phyloP scores from a whole-genome alignment of 495 filamentous ascomycete species.

The Talaromyces nanjingensis region DNA sequence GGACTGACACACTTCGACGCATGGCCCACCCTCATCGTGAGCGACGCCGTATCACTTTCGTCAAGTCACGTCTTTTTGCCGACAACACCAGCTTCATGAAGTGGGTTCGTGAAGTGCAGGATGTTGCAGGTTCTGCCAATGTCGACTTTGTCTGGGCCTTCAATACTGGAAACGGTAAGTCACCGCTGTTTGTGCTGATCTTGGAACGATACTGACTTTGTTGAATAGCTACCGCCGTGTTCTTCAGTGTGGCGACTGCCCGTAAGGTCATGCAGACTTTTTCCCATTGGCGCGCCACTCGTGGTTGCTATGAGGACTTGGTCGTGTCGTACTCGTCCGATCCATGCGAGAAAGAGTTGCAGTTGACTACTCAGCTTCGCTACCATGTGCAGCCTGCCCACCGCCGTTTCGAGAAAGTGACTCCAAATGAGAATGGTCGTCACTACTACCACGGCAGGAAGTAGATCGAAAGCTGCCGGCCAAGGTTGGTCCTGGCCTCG shows the following conservation, averaged over 20 bases:
- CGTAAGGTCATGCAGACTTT: constrained; percentile 25
- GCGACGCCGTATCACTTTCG: constrained; percentile 30
- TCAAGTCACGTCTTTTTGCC: constrained; percentile 25
- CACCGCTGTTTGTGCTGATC: neutral
- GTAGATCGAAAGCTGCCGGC: neutral
- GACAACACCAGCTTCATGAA: constrained; percentile 19
- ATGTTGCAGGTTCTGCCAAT: constrained; percentile 22
- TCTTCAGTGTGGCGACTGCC: constrained; percentile 26
- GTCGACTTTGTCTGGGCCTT: constrained; percentile 29
- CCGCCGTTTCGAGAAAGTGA: neutral
- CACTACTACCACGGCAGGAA: neutral
- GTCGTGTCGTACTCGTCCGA: constrained; percentile 28
- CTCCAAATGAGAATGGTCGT: constrained; percentile 14
- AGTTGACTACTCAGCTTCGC: constrained; percentile 13
- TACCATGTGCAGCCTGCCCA: constrained; percentile 5
- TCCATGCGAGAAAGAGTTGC: constrained; percentile 29
- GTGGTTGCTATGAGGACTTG: constrained; percentile 22
- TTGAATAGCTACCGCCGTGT: constrained; percentile 26
- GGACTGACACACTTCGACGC: constrained; percentile 24
- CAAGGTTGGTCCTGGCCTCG: neutral
- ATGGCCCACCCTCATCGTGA: constrained; percentile 30
- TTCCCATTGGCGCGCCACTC: constrained; percentile 18
- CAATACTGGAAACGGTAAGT: constrained; percentile 32
- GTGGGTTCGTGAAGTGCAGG: constrained; percentile 25
- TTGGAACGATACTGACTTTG: neutral